Base-by-base conservation (phyloP, 2,329 filamentous ascomycete species). In the Allantophomopsis lycopodina region DNA sequence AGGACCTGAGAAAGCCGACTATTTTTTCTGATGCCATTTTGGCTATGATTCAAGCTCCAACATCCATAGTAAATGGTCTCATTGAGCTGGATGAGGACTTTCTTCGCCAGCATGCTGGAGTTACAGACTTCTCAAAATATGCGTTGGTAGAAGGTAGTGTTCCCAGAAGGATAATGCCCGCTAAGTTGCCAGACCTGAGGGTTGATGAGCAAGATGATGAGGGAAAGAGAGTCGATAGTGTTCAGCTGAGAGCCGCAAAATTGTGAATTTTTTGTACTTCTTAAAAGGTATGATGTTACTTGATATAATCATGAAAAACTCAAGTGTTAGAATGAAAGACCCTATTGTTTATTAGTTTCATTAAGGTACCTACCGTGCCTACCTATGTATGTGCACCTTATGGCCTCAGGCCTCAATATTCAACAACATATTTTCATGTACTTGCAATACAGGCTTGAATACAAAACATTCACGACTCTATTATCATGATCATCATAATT, bases 161-260 rank as follows among this genome's bases (percentile, higher is more conserved):
- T 1, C 84, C 85, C 0, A 62, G 85, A 41, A 65, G 85, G 15
- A 93, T 93, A 46, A 88, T 93, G 83, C 86, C 86, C 3, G 44
- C 42, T 2, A 46, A 49, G 21, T 50, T 91, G 44, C 85, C 85
- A 0, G 71, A 79, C 45, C 52, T 93, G 48, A 72, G 66, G 2
- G 84, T 93, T 4, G 70, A 65, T 7, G 85, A 91, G 60, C 83
- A 93, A 59, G 75, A 79, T 43, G 85, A 93, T 51, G 83, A 93
- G 56, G 84, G 85, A 0, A 69, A 64, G 50, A 68, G 78, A 41
- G 67, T 79, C 51, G 78, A 89, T 55, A 91, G 83, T 57, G 64
- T 65, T 4, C 49, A 49, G 38, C 18, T 52, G 35, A 48, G 44
- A 38, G 42, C 33, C 1, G 33, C 45, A 2, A 51, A 46, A 37